Base-by-base conservation (phyloP, 208 protist species). In the Herpetomonas tarakana region DNA sequence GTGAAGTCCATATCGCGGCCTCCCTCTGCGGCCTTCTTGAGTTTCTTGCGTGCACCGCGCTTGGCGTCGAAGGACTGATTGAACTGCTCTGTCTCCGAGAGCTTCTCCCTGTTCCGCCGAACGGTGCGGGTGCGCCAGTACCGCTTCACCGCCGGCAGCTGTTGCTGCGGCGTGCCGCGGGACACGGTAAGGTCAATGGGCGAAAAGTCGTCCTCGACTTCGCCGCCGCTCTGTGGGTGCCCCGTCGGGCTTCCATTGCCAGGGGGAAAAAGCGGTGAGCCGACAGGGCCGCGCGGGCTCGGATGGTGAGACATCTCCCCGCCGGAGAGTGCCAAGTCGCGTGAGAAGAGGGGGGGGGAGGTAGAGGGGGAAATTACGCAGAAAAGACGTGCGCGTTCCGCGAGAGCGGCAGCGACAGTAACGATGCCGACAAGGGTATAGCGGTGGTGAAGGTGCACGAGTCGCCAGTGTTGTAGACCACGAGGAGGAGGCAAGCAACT, bases 131-230 rank as follows among this genome's bases (percentile, higher is more conserved):
- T 78, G 24, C 70, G 68, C 78, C 78, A 85, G 50, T 81, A 85
- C 21, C 73, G 64, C 52, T 75, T 68, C 38, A 73, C 18, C 0
- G 73, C 59, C 12, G 78, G 78, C 27, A 85, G 53, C 2, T 65
- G 70, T 28, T 78, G 72, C 16, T 74, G 74, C 25, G 58, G 60
- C 0, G 69, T 68, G 18, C 64, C 65, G 31, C 65, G 63, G 7
- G 71, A 71, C 21, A 68, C 22, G n/a, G 78, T 84, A n/a, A 86
- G 71, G 57, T 89, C 85, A 18, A 82, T 63, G 14, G 62, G 66
- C 3, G 64, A 51, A 1, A 71, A 51, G 29, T 50, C 14, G 18
- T 63, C 68, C 14, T 30, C 38, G 46, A 74, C 51, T 28, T 24
- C 2, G 30, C 44, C 19, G 16, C 59, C 52, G 38, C 54, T 50